Conservation (phyloP, 805 yeast species). For the Metschnikowia lochheadii region DNA sequence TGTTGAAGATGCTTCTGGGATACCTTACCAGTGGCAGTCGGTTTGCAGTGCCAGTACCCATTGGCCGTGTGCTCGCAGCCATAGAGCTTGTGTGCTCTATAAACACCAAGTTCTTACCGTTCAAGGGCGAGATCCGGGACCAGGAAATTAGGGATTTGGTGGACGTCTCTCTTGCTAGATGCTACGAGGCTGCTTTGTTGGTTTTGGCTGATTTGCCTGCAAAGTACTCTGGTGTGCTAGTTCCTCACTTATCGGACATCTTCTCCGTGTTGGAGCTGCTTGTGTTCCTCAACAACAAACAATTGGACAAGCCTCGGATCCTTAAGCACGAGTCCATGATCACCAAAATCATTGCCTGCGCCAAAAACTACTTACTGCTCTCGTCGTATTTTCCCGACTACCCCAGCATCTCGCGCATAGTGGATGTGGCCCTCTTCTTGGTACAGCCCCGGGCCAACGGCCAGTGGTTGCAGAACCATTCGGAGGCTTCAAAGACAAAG, state of each 20-base stretch:
- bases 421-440: slow-evolving; percentile 50
- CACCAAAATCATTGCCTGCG: slow-evolving; percentile 31
- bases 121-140: slow-evolving; percentile 59
- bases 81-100: slow-evolving; percentile 54
- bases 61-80: slow-evolving; percentile 52
- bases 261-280: slow-evolving; percentile 53
- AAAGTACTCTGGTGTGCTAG: slow-evolving; percentile 32
- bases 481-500: slow-evolving; percentile 5
- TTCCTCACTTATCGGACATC: slow-evolving; percentile 49
- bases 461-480: neutral
- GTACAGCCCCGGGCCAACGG: slow-evolving; percentile 33
- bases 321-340: slow-evolving; percentile 37
- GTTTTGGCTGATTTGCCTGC: slow-evolving; percentile 36
- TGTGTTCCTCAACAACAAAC: slow-evolving; percentile 48
- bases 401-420: slow-evolving; percentile 49
- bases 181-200: slow-evolving; percentile 44
- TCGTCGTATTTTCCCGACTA: slow-evolving; percentile 45
- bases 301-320: slow-evolving; percentile 28
- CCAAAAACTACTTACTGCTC: slow-evolving; percentile 26
- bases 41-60: slow-evolving; percentile 54
- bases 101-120: slow-evolving; percentile 50
- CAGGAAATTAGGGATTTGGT: slow-evolving; percentile 43
- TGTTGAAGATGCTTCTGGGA: slow-evolving; percentile 38
- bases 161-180: slow-evolving; percentile 36
- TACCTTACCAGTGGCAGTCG: slow-evolving; percentile 51